A percentile compares a stretch with the other conserved stretches of the same genome.
These are phyloP conservation scores for Lentinula edodes DNA, from an alignment of 768 basidiomycete genomes.

Conservation along the genomic window DNA sequence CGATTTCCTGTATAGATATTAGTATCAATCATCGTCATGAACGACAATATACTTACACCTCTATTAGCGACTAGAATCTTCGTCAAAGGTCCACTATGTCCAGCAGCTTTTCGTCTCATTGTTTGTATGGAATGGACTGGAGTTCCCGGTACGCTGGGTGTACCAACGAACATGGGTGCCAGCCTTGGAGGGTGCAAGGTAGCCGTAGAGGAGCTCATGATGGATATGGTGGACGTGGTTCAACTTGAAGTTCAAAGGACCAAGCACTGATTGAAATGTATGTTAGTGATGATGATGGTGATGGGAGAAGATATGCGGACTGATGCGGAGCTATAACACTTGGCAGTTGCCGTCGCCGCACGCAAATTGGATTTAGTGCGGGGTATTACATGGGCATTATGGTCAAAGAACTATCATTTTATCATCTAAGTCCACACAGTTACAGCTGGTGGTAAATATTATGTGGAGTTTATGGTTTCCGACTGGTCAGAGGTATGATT, in stretches of 20 bases:
- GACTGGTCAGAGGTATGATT: constrained; percentile 59
- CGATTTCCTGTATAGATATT: constrained; percentile 73
- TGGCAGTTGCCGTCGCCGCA: background rate
- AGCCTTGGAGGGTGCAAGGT: constrained; percentile 69
- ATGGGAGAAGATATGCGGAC: background rate
- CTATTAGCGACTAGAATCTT: constrained; percentile 92
- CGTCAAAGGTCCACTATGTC: constrained; percentile 84
- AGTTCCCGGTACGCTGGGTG: constrained; percentile 77
- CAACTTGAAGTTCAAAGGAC: background rate
- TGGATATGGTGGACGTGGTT: constrained; percentile 32
- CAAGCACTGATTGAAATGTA: constrained; percentile 1
- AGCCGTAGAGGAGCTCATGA: constrained; percentile 36
- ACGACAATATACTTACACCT: constrained; percentile 50
- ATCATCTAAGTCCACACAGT: background rate
- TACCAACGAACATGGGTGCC: constrained; percentile 62
- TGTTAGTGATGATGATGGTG: background rate
- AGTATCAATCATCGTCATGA: background rate
- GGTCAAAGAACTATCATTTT: too few relatives aligned
- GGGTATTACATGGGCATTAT: background rate
- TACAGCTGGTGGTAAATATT: background rate
- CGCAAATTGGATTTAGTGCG: background rate
- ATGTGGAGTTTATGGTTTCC: constrained; percentile 30
- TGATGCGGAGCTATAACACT: background rate
- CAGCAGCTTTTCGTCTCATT: constrained; percentile 86
- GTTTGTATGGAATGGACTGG: constrained; percentile 89